Percentiles rank a stretch among this genome's conserved stretches.
Conservation (phyloP, 371 early-diverging fungal species). For the Choanephora cucurbitarum region DNA sequence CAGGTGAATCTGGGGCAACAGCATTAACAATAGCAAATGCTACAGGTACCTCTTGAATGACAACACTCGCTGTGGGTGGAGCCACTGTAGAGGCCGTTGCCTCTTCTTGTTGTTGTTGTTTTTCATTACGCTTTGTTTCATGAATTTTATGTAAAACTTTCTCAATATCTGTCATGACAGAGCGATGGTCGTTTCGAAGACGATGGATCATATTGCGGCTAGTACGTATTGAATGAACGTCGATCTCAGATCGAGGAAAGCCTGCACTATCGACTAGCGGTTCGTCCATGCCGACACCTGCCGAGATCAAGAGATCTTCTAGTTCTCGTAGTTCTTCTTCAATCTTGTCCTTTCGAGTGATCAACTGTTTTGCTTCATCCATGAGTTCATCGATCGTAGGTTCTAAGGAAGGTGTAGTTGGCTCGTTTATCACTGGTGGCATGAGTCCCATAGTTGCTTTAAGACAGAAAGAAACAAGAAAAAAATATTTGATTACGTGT, state of each 20-base stretch:
- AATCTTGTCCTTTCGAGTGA: conserved; percentile 62
- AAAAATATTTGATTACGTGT: neutral
- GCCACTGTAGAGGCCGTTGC: neutral
- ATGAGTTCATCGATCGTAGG: conserved; percentile 6
- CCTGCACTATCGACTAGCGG: conserved; percentile 77
- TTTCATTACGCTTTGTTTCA: conserved; percentile 26
- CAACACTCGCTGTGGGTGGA: conserved; percentile 4
- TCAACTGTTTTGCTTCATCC: conserved; percentile 54
- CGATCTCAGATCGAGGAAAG: conserved; percentile 88
- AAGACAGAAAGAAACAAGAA: conserved; percentile 3
- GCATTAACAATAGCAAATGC: conserved; percentile 82
- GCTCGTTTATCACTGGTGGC: conserved; percentile 13
- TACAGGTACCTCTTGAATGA: conserved; percentile 7
- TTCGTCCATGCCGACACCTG: conserved; percentile 73
- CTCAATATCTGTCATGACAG: conserved; percentile 72
- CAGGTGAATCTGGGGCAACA: conserved; percentile 84
- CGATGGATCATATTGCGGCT: conserved; percentile 67
- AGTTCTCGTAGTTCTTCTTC: conserved; percentile 60
- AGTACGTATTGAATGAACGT: conserved; percentile 65
- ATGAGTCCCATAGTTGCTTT: conserved; percentile 18
- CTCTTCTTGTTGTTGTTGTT: conserved; percentile 13
- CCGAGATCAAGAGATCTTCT: conserved; percentile 54
- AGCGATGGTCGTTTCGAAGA: conserved; percentile 71
- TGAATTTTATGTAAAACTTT: conserved; percentile 68
- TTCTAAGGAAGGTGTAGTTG: neutral